Base-by-base conservation (phyloP, 1,284 basidiomycete species). In the Heterobasidion irregulare region DNA sequence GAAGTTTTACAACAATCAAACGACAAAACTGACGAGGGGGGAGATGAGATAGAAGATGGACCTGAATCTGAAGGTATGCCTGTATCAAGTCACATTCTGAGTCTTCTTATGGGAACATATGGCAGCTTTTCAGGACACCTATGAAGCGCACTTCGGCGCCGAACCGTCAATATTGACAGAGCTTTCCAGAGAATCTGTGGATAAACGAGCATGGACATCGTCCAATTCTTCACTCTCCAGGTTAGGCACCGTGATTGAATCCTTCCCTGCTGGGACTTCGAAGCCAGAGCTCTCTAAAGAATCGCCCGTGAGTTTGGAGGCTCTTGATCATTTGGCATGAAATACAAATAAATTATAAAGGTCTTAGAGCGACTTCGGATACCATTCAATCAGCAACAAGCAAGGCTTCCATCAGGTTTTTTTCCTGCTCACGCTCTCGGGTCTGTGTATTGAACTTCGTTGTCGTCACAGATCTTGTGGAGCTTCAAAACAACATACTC, bases 111-210 rank as follows among this genome's bases (percentile, higher is more conserved):
- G 53, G 41, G 55, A 44, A 36, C 18, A 33, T n/a, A 15, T 16
- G 56, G 57, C 60, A 62, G 68, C 65, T 62, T 63, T 58, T 49
- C 62, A 63, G 54, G 73, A 80, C 61, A 65, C 72, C 52, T 87
- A 86, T 59, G 83, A 89, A 61, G 65, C 64, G 13, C 89, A 91
- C 64, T 91, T 88, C 65, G 87, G 86, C 7, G 62, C 75, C 15
- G 72, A 74, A 18, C 74, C 83, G 12, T 54, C 64, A 32, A 63
- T 73, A 36, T 64, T 87, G 36, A 75, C 79, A 0, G 77, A 80
- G 34, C 59, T 65, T 2, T 73, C 74, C 13, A 75, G 80, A 56
- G 64, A 66, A 35, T 68, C 76, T 13, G 77, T 77, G 6, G 81
- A 88, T 53, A 64, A 71, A 56, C 66, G 69, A 8, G 62, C 70